Evolutionary conservation across 179 eudicot genomes (phyloP).

Genomic region (Spinacia oleracea): DNA sequence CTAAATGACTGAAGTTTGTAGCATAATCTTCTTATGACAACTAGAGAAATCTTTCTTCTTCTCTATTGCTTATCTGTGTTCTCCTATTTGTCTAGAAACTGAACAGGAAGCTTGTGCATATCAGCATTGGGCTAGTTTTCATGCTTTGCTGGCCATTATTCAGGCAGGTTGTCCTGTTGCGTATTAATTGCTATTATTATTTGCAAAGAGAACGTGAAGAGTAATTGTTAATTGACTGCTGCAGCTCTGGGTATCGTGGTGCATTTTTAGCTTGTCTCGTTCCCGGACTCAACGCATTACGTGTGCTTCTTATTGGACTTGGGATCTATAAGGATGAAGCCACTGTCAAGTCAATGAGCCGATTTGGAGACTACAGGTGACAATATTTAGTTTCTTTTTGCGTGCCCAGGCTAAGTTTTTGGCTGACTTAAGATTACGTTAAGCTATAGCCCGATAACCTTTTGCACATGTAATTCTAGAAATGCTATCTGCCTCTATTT

Average conservation of each 20-base stretch:
- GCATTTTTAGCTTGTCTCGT: constrained; percentile 70
- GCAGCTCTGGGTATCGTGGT: constrained; percentile 74
- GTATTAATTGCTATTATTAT: background rate
- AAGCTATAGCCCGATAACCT: background rate
- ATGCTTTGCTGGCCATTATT: constrained; percentile 98
- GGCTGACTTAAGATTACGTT: background rate
- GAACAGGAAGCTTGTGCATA: constrained; percentile 85
- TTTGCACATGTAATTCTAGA: background rate
- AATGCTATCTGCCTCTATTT: background rate
- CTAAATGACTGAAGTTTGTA: background rate
- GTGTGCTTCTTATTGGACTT: constrained; percentile 79
- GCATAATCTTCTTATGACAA: background rate
- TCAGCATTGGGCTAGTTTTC: constrained; percentile 74
- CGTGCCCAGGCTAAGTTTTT: background rate
- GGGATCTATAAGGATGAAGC: constrained; percentile 79
- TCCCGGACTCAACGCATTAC: constrained; percentile 76
- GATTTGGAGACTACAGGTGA: constrained; percentile 80
- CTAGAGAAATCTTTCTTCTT: background rate
- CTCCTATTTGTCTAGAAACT: constrained; percentile 53
- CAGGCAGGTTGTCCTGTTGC: constrained; percentile 56
- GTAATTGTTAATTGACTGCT: constrained; percentile 13
- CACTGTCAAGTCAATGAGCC: constrained; percentile 82
- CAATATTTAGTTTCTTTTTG: background rate
- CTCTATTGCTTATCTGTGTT: constrained; percentile 12
- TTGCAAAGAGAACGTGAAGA: background rate